Evolutionary conservation across 192 early-diverging fungal genomes (phyloP), one percentile per base, ranked within the genome.

Genomic region (Dissophora ornata): DNA sequence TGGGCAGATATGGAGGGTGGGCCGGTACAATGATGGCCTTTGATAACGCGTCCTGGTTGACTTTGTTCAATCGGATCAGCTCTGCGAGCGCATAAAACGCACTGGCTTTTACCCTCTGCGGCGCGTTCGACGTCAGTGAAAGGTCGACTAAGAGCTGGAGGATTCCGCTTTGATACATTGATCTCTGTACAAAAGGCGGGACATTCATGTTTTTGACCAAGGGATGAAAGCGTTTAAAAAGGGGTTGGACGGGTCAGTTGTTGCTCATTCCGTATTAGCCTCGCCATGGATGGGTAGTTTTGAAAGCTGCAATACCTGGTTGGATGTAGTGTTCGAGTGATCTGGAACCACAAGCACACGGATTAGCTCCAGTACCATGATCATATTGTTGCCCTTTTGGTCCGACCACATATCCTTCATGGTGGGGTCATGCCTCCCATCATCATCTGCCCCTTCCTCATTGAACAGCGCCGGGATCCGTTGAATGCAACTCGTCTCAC

Each of bases 401-500:
- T 92, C 87, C 15, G 83, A 83, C 88, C 95, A 96, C 47, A 84
- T 84, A 63, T 90, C 89, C 33, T 79, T 47, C 36, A 66, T 69
- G 9, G 59, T 49, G 4, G 67, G 48, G 62, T 86, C 56, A 56
- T 82, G 60, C 67, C 63, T 50, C 55, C 71, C 46, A 61, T 56
- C 42, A 11, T 85, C 81, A 56, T 86, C 79, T 22, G 84, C n/a
- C 24, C 67, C 25, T 48, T 75, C 70, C 56, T 57, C 82, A 40
- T 69, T 61, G 56, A 97, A 85, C 36, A 98, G 66, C 6, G 87
- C 83, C 2, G 95, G 95, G 30, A 99, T 91, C 25, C 89, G 87
- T 61, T 96, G 91, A 46, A 98, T 95, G 60, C 95, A 95, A 48
- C 93, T 95, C 25, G 92, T 95, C 81, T 99, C 98, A 42, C 98